Base-by-base conservation (phyloP, 2,329 filamentous ascomycete species). In the Aureobasidium uvarum region DNA sequence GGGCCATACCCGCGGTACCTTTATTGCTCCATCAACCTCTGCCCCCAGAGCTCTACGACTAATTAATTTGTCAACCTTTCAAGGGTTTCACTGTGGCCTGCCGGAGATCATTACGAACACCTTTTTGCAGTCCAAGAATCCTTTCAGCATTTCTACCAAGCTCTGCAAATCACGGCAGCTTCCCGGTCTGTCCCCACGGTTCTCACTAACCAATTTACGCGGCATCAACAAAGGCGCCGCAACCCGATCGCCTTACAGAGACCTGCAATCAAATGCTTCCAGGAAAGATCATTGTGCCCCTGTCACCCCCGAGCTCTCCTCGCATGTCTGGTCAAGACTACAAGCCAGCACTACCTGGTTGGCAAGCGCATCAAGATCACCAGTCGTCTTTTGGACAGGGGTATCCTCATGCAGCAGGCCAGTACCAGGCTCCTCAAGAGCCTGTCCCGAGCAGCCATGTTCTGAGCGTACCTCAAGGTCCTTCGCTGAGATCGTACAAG, bases 231-330 rank as follows among this genome's bases (percentile, higher is more conserved):
- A 52, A 54, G 60, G 60, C 25, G 48, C 36, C 58, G 45, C 23
- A 51, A 36, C 48, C 60, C 28, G 60, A 45, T 54, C 25, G 48
- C 60, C 48, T 39, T 54, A 48, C 60, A 63, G 36, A 52, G 36
- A 63, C 46, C 20, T 65, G 63, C 18, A 65, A 59, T 63, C 65
- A 66, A 72, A 73, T 73, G 71, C 67, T 80, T 73, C 75, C 78
- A 74, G 77, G 76, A 75, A 78, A 74, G 72, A 76, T 77, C 70
- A 76, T 77, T 73, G 77, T 79, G 73, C 79, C 78, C 70, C 73
- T 81, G 71, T 82, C 80, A 74, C 80, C 80, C 70, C 80, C 80
- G 67, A 80, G 74, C 68, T 82, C 80, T 73, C 80, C 80, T 74
- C 80, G 77, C 73, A 81, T 81, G 79, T 81, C 78, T 78, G 78